Evolutionary conservation across 139 green algal species (phyloP), one percentile per base, ranked within the genome.

Genomic region (Eudorina sp.): DNA sequence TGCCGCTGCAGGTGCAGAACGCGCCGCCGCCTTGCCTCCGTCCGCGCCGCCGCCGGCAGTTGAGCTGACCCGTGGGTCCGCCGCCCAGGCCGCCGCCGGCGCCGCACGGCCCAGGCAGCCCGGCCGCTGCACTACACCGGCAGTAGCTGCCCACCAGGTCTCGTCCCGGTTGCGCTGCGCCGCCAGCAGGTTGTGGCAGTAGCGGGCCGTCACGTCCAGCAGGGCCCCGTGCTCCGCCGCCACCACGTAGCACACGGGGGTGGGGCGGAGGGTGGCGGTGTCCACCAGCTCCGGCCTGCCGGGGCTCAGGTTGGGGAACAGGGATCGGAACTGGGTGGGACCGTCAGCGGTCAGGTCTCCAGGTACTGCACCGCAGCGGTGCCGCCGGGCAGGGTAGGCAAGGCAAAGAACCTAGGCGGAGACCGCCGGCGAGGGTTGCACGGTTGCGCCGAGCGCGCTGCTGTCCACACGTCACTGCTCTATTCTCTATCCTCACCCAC

Each of bases 131-230:
- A 43, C 34, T 25, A 25, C 36, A 38, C 8, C 53, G 1, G 76
- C 51, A 53, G 85, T 91, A 13, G n/a, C 23, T 0, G 31, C 81
- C 93, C 94, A 97, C 95, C 95, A 97, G 2, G 80, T 38, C n/a
- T 85, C 90, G 58, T 96, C 94, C 1, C 95, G 85, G 55, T 88
- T 83, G 60, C 93, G 93, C 66, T 94, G 76, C 18, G 88, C 90
- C 11, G 81, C 83, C 29, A 92, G 66, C 53, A 93, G 88, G 78
- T 79, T 92, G n/a, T 77, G 53, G 41, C 91, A 83, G 85, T 97
- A 97, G 48, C 94, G 92, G 62, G 46, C 62, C 1, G 95, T 97
- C 2, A 98, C 94, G 84, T 98, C 96, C 83, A 95, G 95, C 53
- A 93, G 93, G 27, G 81, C 81, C 11, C 89, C 93, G 2, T 58